These are phyloP conservation scores for Plasmodium gaboni DNA, from an alignment of 169 alveolate species.

Conservation along the genomic window DNA sequence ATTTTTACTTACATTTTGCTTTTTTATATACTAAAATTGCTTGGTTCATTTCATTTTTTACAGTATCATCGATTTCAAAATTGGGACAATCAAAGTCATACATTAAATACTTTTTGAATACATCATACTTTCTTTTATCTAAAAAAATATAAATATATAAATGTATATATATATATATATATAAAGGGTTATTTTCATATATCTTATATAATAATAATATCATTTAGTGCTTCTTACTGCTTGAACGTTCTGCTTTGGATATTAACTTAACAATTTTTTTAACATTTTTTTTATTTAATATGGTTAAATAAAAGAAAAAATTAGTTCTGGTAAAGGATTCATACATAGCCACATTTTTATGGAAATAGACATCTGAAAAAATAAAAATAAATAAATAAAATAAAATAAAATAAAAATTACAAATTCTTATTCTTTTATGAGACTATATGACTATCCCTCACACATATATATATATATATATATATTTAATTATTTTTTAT, in stretches of 20 bases:
- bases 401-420: background rate
- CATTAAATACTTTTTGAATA: slow-evolving; percentile 39
- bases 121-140: slow-evolving; percentile 39
- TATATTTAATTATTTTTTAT: background rate
- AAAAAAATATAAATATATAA: background rate
- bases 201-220: background rate
- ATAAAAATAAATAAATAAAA: background rate
- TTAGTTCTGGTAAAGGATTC: slow-evolving; percentile 74
- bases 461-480: background rate
- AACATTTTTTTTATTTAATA: slow-evolving; percentile 50
- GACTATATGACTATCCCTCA: no score
- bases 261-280: slow-evolving; percentile 32
- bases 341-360: slow-evolving; percentile 48
- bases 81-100: slow-evolving; percentile 29
- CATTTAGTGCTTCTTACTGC: slow-evolving; percentile 11
- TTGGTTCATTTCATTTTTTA: slow-evolving; percentile 71
- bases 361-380: slow-evolving; percentile 55
- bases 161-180: background rate
- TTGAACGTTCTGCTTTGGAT: slow-evolving; percentile 26
- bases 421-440: no score
- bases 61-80: slow-evolving; percentile 27
- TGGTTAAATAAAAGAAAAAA: slow-evolving; percentile 41
- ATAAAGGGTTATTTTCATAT: no score
- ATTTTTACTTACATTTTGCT: slow-evolving; percentile 35
- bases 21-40: slow-evolving; percentile 51